Evolutionary conservation across 176 grass and related monocot genomes (phyloP).

Genomic region (barley (Hordeum vulgare)): MorexV3_pseudomolecules_assembly NC_058520.1:423347986-423348485

Average conservation of each 20-base stretch:
- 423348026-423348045: too few relatives aligned
- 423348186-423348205: too few relatives aligned
- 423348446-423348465: slow-evolving; percentile 77
- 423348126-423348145: slow-evolving; percentile 43
- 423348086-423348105: slow-evolving; percentile 48
- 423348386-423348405: slow-evolving; percentile 41
- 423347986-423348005: too few relatives aligned
- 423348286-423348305: too few relatives aligned
- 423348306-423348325: too few relatives aligned
- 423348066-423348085: slow-evolving; percentile 41
- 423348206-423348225: too few relatives aligned
- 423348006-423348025: too few relatives aligned
- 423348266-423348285: too few relatives aligned
- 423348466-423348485: slow-evolving; percentile 78
- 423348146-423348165: slow-evolving; percentile 49
- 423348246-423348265: too few relatives aligned
- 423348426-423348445: slow-evolving; percentile 76
- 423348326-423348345: slow-evolving; percentile 89
- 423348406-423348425: slow-evolving; percentile 68
- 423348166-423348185: slow-evolving; percentile 51
- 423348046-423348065: too few relatives aligned
- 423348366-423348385: slow-evolving; percentile 78
- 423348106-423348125: slow-evolving; percentile 52
- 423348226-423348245: too few relatives aligned
- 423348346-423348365: slow-evolving; percentile 71